These are phyloP conservation scores for Clausena lansium DNA, from an alignment of 345 rosid genomes.

Conservation along the genomic window DNA sequence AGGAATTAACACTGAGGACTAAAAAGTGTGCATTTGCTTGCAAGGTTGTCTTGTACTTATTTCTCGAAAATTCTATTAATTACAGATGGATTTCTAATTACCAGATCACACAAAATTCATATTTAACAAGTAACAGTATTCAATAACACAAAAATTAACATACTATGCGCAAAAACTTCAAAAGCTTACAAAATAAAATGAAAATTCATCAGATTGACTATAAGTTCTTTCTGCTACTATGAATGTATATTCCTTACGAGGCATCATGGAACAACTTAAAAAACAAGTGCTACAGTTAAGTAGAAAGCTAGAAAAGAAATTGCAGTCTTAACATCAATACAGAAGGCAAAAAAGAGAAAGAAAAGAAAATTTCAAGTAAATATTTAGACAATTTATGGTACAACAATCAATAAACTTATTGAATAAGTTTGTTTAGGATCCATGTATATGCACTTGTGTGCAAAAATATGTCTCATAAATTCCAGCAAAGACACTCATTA, in stretches of 20 bases:
- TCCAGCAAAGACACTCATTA: no score
- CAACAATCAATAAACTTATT: background rate
- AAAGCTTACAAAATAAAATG: background rate
- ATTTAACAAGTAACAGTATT: background rate
- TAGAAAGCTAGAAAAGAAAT: background rate
- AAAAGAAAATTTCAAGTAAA: background rate
- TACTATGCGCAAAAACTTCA: background rate
- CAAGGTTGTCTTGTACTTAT: background rate
- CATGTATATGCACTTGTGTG: background rate
- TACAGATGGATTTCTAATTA: background rate
- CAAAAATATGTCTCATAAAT: background rate
- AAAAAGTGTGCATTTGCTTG: background rate
- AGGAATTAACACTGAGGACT: background rate
- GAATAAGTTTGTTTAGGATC: no score
- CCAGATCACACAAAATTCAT: background rate
- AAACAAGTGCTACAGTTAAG: background rate
- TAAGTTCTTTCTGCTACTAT: background rate
- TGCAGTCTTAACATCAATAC: background rate
- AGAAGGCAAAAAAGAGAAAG: background rate
- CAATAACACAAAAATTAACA: background rate
- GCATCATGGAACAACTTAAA: background rate
- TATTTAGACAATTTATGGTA: background rate
- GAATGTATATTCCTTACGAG: background rate
- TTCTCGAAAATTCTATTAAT: background rate
- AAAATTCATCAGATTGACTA: background rate